Evolutionary conservation across 139 green algal genomes (phyloP).

Genomic region (Chlorella ohadii): DNA sequence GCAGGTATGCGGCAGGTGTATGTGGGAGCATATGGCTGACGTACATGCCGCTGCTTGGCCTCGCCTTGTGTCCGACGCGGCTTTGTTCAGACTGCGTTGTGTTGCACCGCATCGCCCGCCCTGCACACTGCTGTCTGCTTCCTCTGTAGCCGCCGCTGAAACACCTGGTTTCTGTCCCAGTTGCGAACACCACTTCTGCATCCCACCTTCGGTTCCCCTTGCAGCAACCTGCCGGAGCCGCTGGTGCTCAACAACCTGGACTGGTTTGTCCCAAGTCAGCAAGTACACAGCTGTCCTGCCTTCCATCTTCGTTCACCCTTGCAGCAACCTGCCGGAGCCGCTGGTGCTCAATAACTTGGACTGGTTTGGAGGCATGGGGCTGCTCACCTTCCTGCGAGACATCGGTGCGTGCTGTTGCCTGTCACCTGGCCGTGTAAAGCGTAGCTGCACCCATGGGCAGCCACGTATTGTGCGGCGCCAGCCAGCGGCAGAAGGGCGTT

Average conservation of each 20-base stretch:
- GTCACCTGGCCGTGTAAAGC: background rate
- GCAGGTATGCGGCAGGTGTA: background rate
- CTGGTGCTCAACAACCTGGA: conserved; percentile 92
- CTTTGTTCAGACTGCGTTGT: too few relatives aligned
- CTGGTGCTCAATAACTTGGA: conserved; percentile 92
- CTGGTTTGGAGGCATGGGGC: conserved; percentile 87
- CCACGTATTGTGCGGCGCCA: too few relatives aligned
- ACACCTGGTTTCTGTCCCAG: background rate
- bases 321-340: conserved; percentile 31
- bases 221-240: conserved; percentile 31
- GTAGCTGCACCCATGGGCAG: too few relatives aligned
- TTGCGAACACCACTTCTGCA: background rate
- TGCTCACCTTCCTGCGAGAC: conserved; percentile 95
- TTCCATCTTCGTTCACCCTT: background rate
- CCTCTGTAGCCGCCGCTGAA: too few relatives aligned
- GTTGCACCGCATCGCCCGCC: too few relatives aligned
- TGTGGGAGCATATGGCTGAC: background rate
- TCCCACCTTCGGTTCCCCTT: background rate
- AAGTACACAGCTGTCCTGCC: too few relatives aligned
- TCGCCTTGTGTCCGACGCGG: too few relatives aligned
- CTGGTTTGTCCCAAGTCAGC: too few relatives aligned
- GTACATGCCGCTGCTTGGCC: background rate
- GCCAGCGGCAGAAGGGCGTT: too few relatives aligned
- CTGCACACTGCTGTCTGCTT: too few relatives aligned
- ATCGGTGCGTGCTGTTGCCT: conserved; percentile 49